Conservation (phyloP, 352 stramenopile genomes). For the Aphanomyces invadans region DNA sequence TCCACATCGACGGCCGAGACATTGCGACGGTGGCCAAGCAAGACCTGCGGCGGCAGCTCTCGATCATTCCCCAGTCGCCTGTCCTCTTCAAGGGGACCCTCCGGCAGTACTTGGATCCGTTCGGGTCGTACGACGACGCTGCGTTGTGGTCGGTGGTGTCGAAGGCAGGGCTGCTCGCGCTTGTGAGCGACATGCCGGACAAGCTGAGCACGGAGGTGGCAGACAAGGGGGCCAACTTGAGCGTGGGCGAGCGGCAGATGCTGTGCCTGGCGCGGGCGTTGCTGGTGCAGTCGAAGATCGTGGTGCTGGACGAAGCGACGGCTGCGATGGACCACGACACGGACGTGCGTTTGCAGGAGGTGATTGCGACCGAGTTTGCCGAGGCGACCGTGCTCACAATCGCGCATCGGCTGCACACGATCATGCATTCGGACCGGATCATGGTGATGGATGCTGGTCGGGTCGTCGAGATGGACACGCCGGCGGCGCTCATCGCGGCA, state of each 20-base stretch:
- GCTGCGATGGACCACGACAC: conserved; percentile 32
- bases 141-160: conserved; percentile 49
- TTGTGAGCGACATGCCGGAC: conserved; percentile 35
- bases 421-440: conserved; percentile 89
- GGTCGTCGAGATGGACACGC: conserved; percentile 59
- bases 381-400: conserved; percentile 87
- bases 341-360: conserved; percentile 45
- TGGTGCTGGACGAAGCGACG: conserved; percentile 65
- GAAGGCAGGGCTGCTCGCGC: conserved; percentile 41
- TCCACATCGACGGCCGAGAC: conserved; percentile 68
- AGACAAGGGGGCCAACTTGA: conserved; percentile 49
- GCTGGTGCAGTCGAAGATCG: conserved; percentile 81
- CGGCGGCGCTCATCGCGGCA: conserved; percentile 40
- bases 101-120: conserved; percentile 79
- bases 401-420: conserved; percentile 89
- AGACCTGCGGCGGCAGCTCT: conserved; percentile 54
- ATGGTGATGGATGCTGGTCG: conserved; percentile 85
- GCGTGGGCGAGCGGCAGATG: conserved; percentile 66
- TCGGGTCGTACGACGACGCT: conserved; percentile 33
- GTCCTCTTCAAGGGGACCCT: conserved; percentile 79
- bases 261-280: conserved; percentile 72
- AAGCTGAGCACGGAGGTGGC: conserved; percentile 50
- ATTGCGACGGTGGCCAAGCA: conserved; percentile 49
- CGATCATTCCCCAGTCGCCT: conserved; percentile 79
- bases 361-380: conserved; percentile 62